Base-by-base conservation (phyloP, 331 rosid genomes). In the Cydonia oblonga region DNA sequence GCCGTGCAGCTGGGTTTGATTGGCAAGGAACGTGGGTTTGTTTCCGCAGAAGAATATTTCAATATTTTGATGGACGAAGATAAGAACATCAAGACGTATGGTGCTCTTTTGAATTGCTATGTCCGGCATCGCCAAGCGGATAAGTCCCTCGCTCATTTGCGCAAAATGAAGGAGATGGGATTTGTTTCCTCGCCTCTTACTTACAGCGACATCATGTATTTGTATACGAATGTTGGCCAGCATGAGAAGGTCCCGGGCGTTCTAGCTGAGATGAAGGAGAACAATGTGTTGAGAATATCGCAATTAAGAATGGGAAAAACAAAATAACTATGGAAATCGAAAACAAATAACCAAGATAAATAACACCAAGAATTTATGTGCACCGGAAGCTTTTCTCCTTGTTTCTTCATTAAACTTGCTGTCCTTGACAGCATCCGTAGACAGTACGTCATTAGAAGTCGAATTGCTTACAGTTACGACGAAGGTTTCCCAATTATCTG, bases 21-120 rank as follows among this genome's bases (percentile, higher is more conserved):
- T 22, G 96, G 96, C 38, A 87, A 76, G 77, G 97, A 90, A 61
- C 85, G 74, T 1, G 97, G 95, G 26, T 73, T 65, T 71, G 74
- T 26, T 75, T 60, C 81, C 18, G 91, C 92, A 0, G 97, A 93
- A 79, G 84, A 38, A 71, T 85, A 89, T 63, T 93, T 93, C 49
- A 20, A 40, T 69, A 69, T 69, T 68, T 82, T 93, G 82, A 86
- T 76, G 78, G 87, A 85, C 4, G 72, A 76, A 52, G 84, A 90
- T 28, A 84, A 83, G 81, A 89, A 80, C 32, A 54, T 46, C 10
- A 85, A 82, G 81, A 90, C 98, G 2, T 82, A 89, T 10, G 97
- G 93, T 40, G 96, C 97, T 76, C 90, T 90, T 22, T 78, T 93
- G 80, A 86, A 89, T 83, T 90, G 97, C 85, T 93, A 87, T 65